Conservation (phyloP, 805 yeast genomes). For the Cyberlindnera misumaiensis region DNA sequence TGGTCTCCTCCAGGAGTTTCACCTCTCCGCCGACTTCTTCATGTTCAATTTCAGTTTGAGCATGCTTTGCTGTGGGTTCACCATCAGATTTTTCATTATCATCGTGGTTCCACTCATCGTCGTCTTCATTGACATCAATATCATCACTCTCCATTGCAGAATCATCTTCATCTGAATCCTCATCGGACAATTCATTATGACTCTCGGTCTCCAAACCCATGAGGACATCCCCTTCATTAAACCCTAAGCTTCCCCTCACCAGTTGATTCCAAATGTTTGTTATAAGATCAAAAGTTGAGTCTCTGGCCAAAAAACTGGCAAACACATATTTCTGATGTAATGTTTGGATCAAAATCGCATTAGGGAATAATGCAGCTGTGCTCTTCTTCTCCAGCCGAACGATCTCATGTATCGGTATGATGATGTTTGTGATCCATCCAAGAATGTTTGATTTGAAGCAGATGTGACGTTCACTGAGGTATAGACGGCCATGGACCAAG, state of each 20-base stretch:
- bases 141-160: conserved; percentile 1
- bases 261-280: conserved; percentile 55
- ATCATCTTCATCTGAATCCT: conserved; percentile 1
- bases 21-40: conserved; percentile 42
- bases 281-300: conserved; percentile 43
- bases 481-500: conserved; percentile 73
- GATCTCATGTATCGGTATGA: conserved; percentile 71
- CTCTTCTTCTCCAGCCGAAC: conserved; percentile 68
- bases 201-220: conserved; percentile 8
- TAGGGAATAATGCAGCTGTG: conserved; percentile 87
- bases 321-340: conserved; percentile 59
- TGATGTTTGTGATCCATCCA: conserved; percentile 84
- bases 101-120: conserved; percentile 7
- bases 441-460: conserved; percentile 84
- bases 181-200: background rate
- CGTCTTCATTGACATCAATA: conserved; percentile 7
- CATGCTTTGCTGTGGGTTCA: conserved; percentile 28
- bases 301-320: conserved; percentile 82
- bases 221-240: conserved; percentile 8
- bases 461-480: conserved; percentile 65
- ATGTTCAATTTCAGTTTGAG: conserved; percentile 41
- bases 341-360: conserved; percentile 50
- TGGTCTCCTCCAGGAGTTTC: conserved; percentile 44
- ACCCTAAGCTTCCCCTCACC: conserved; percentile 22
- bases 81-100: conserved; percentile 8